Evolutionary conservation across 2,329 filamentous ascomycete species (phyloP).

Genomic region (Diaporthe amygdali): DNA sequence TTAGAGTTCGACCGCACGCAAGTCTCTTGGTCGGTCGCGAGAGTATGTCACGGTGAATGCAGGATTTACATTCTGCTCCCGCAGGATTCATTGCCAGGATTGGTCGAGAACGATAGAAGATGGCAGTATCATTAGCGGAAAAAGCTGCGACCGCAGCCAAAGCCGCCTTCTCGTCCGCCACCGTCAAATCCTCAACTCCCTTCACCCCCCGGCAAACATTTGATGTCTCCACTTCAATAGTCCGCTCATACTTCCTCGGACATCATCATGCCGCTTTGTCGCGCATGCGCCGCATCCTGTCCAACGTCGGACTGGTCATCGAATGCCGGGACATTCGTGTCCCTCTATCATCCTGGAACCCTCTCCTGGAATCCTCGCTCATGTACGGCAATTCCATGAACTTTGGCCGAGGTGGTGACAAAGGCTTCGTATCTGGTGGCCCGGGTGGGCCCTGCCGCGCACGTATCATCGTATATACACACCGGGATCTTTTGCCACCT

Average conservation of each 20-base stretch:
- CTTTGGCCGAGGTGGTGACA: slow-evolving; percentile 16
- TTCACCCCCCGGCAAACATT: slow-evolving; percentile 81
- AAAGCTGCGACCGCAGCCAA: slow-evolving; percentile 23
- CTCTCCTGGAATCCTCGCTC: slow-evolving; percentile 81
- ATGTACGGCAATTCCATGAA: slow-evolving; percentile 51
- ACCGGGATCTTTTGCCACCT: slow-evolving; percentile 71
- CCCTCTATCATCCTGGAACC: slow-evolving; percentile 88
- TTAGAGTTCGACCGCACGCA: background rate
- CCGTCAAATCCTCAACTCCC: slow-evolving; percentile 29
- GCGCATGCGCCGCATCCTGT: slow-evolving; percentile 82
- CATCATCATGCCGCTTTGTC: slow-evolving; percentile 84
- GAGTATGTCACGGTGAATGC: slow-evolving; percentile 1
- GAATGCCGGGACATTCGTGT: slow-evolving; percentile 95
- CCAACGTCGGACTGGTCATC: slow-evolving; percentile 83
- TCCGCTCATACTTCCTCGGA: slow-evolving; percentile 91
- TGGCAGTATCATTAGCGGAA: slow-evolving; percentile 13
- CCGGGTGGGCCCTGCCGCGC: slow-evolving; percentile 55
- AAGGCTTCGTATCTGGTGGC: slow-evolving; percentile 57
- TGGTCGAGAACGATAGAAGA: background rate
- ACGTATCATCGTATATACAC: slow-evolving; percentile 89
- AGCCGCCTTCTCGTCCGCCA: slow-evolving; percentile 21
- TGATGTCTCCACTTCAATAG: slow-evolving; percentile 73
- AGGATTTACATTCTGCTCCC: no score
- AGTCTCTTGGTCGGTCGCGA: background rate
- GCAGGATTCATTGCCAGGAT: no score